Conservation (phyloP, 352 stramenopile genomes). For the Plasmopara halstedii region DNA sequence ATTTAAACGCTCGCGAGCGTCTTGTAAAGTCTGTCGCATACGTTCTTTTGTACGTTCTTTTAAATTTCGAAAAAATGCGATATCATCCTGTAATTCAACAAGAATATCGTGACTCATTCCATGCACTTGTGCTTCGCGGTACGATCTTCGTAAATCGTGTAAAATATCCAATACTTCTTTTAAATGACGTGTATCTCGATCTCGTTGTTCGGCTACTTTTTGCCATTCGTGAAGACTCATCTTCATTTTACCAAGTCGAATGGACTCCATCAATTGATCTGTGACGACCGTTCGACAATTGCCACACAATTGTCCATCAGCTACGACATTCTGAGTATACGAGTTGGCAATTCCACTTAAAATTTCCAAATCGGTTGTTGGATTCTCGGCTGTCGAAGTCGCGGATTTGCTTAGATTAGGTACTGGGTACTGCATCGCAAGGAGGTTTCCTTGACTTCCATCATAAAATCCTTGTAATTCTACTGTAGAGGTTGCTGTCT, state of each 20-base stretch:
- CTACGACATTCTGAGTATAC: slow-evolving; percentile 51
- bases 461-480: slow-evolving; percentile 68
- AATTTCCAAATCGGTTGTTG: slow-evolving; percentile 68
- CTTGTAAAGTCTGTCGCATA: slow-evolving; percentile 54
- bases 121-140: slow-evolving; percentile 40
- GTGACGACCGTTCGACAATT: slow-evolving; percentile 57
- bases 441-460: slow-evolving; percentile 23
- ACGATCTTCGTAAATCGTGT: slow-evolving; percentile 37
- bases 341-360: slow-evolving; percentile 77
- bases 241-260: slow-evolving; percentile 56
- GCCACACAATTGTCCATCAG: slow-evolving; percentile 48
- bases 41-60: slow-evolving; percentile 66
- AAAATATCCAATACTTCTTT: slow-evolving; percentile 52
- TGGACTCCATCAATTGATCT: slow-evolving; percentile 73
- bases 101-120: slow-evolving; percentile 50
- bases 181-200: slow-evolving; percentile 57
- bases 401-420: slow-evolving; percentile 15
- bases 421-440: slow-evolving; percentile 57
- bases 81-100: slow-evolving; percentile 57
- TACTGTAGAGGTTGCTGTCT: slow-evolving; percentile 3
- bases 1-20: slow-evolving; percentile 22
- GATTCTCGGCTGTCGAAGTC: slow-evolving; percentile 12
- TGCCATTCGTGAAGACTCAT: slow-evolving; percentile 60
- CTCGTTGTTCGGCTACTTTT: slow-evolving; percentile 42
- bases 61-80: slow-evolving; percentile 59